A percentile compares a stretch with the other conserved stretches of the same genome.
These are phyloP conservation scores for Beauveria sp. DNA, from an alignment of 2,329 filamentous ascomycete species.

Conservation along the genomic window DNA sequence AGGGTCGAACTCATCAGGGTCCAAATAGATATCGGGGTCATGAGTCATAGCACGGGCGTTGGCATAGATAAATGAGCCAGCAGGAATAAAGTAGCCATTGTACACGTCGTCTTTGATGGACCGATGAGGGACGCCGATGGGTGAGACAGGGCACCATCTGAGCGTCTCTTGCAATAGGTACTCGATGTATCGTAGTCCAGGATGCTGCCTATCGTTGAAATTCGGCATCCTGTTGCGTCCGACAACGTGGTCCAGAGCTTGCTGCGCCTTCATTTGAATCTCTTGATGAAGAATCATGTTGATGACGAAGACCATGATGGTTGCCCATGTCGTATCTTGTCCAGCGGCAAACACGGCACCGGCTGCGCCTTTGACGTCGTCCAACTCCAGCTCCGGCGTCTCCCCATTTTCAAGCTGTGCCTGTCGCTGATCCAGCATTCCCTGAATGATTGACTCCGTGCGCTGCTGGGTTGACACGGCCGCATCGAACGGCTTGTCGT, in stretches of 20 bases:
- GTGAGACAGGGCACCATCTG: slow-evolving; percentile 37
- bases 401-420: slow-evolving; percentile 19
- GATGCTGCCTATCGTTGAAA: slow-evolving; percentile 32
- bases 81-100: slow-evolving; percentile 48
- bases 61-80: slow-evolving; percentile 38
- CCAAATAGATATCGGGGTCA: slow-evolving; percentile 31
- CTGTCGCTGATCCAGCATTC: slow-evolving; percentile 21
- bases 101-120: slow-evolving; percentile 49
- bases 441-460: slow-evolving; percentile 23
- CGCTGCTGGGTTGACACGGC: slow-evolving; percentile 23
- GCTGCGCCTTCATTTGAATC: slow-evolving; percentile 38
- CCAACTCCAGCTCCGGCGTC: slow-evolving; percentile 27
- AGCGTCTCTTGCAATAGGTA: slow-evolving; percentile 39
- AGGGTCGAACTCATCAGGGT: slow-evolving; percentile 38
- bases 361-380: slow-evolving; percentile 42
- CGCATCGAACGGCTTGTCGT: slow-evolving; percentile 35
- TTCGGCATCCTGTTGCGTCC: slow-evolving; percentile 37
- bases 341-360: slow-evolving; percentile 42
- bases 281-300: slow-evolving; percentile 34
- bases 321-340: slow-evolving; percentile 37
- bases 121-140: slow-evolving; percentile 47
- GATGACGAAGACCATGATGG: slow-evolving; percentile 37
- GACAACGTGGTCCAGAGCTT: slow-evolving; percentile 39
- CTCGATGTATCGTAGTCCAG: slow-evolving; percentile 35
- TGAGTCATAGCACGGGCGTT: slow-evolving; percentile 39